These are phyloP conservation scores for Wickerhamiella sergipiensis DNA, from an alignment of 805 yeast genomes.

Conservation along the genomic window DNA sequence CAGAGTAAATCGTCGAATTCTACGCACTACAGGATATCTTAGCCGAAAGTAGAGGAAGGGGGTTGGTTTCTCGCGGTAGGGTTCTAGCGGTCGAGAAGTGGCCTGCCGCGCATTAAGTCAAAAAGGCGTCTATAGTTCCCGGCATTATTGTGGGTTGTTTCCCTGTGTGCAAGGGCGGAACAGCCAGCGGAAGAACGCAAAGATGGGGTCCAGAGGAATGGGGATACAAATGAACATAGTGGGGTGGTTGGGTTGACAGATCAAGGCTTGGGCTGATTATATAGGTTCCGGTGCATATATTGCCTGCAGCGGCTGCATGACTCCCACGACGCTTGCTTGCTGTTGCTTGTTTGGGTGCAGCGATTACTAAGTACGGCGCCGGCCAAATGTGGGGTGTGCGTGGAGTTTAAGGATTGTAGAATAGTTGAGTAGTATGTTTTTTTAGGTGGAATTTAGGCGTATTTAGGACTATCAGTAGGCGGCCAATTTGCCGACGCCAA, in stretches of 20 bases:
- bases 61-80: no score
- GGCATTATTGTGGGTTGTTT: background rate
- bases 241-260: background rate
- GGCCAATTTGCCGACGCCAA: no score
- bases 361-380: background rate
- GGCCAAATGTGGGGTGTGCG: background rate
- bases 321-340: background rate
- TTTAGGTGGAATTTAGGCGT: no score
- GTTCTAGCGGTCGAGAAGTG: no score
- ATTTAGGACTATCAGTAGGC: no score
- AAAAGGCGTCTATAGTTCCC: background rate
- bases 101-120: no score
- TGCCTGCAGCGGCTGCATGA: background rate
- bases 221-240: conserved; percentile 14
- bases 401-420: no score
- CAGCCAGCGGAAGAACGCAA: conserved; percentile 7
- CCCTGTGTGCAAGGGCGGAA: conserved; percentile 2
- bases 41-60: no score
- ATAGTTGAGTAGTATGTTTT: no score
- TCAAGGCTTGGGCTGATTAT: background rate
- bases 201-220: conserved; percentile 10
- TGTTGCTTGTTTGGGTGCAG: background rate
- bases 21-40: background rate
- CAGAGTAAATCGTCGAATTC: background rate
- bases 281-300: background rate